Evolutionary conservation across 495 filamentous ascomycete species (phyloP), one percentile per base, ranked within the genome.

Genomic region (Penicillium odoratum): DNA sequence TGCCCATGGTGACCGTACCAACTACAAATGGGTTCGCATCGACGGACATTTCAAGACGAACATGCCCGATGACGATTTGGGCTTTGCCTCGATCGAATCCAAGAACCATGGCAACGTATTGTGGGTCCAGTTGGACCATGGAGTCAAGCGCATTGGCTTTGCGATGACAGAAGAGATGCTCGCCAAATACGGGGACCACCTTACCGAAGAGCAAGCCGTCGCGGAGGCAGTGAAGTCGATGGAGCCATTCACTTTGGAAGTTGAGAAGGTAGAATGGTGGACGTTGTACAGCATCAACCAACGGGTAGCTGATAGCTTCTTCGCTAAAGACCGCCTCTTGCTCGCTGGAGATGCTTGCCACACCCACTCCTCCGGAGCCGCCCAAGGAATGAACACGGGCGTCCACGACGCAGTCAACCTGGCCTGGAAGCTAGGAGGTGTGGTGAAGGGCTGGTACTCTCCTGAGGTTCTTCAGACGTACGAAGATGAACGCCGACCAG

Each of bases 281-380:
- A 84, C 81, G 1, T 15, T 25, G 29, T 83, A 84, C 56, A 75
- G 71, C 1, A 80, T 84, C 31, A 77, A 80, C 1, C 82, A 85
- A 56, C 72, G 80, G 2, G 64, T 84, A 26, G 83, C 82, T 1
- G 65, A 69, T 15, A 63, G 55, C 7, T 83, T 81, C 46, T 68
- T 71, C 16, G 11, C 26, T 8, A 55, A 72, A 29, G 70, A 73
- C n/a, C 61, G 74, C 13, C 60, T 81, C 7, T 75, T 81, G 33
- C 58, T 83, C 8, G 74, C 71, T 5, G 80, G 80, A 2, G 79
- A 83, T 62, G 76, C 80, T 13, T 70, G 68, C 28, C 79, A 83
- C 52, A 80, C 77, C 2, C 79, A 80, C 53, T 67, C 61, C 40
- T 74, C 70, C n/a, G 75, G 73, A 6, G 78, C 75, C 3, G 78